Conservation (phyloP, 345 rosid species). For the Gossypium mustelinum region DNA sequence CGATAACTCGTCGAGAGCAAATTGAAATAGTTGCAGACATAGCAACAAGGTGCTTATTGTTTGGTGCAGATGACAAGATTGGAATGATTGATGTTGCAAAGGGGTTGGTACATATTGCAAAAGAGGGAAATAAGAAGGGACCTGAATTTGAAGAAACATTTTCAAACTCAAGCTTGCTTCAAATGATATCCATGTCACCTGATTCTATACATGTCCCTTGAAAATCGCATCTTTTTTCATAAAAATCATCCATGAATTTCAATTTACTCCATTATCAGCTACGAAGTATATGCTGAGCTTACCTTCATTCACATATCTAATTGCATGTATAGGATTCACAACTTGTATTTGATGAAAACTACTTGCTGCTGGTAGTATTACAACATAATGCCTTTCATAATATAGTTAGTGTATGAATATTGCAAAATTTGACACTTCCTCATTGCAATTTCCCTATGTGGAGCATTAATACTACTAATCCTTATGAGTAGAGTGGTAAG, state of each 20-base stretch:
- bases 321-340: not conserved
- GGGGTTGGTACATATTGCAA: slow-evolving; percentile 53
- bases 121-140: slow-evolving; percentile 46
- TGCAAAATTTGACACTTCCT: not conserved
- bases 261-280: not conserved
- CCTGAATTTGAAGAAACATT: slow-evolving; percentile 73
- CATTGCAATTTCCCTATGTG: not conserved
- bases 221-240: slow-evolving; percentile 10
- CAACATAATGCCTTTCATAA: not conserved
- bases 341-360: slow-evolving; percentile 1
- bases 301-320: slow-evolving; percentile 2
- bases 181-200: slow-evolving; percentile 90
- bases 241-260: not conserved
- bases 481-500: too few relatives aligned
- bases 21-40: slow-evolving; percentile 66
- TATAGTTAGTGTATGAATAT: not conserved
- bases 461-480: too few relatives aligned
- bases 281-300: not conserved
- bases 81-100: slow-evolving; percentile 69
- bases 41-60: slow-evolving; percentile 67
- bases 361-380: not conserved
- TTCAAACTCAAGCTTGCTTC: slow-evolving; percentile 82
- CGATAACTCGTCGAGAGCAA: slow-evolving; percentile 45
- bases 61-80: slow-evolving; percentile 70
- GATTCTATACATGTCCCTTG: slow-evolving; percentile 52